Percentiles rank a stretch among this genome's conserved stretches.
These are phyloP conservation scores for Populus simonii DNA, from an alignment of 345 rosid species.

Conservation along the genomic window DNA sequence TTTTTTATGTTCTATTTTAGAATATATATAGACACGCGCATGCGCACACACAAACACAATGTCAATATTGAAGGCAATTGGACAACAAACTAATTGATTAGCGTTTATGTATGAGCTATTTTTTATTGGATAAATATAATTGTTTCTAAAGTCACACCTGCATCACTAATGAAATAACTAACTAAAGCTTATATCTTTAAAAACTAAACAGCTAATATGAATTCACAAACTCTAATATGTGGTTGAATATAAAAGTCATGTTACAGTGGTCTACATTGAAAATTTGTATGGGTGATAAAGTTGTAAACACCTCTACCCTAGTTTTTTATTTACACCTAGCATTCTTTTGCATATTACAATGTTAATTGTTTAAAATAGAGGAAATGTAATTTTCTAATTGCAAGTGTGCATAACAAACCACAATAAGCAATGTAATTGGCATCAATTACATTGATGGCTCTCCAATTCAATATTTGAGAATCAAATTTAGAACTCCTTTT, in stretches of 20 bases:
- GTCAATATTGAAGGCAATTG: background rate
- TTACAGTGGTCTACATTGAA: background rate
- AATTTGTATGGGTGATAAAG: background rate
- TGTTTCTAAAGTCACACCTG: background rate
- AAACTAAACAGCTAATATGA: background rate
- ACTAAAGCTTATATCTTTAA: background rate
- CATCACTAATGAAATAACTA: background rate
- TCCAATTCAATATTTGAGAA: background rate
- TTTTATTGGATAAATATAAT: background rate
- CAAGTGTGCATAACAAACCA: background rate
- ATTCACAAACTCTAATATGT: background rate
- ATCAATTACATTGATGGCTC: background rate
- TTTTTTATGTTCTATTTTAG: no score
- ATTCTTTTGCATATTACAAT: no score
- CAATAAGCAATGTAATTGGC: background rate
- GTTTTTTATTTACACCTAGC: no score
- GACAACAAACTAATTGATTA: background rate
- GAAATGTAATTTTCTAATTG: background rate
- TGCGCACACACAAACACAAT: no score
- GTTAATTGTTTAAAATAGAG: no score
- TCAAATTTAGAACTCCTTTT: background rate
- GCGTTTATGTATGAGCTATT: background rate
- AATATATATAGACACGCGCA: no score
- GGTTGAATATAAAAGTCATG: background rate
- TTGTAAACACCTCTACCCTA: no score